A percentile compares a stretch with the other conserved stretches of the same genome.
Conservation (phyloP, 768 basidiomycete species). For the Royoungia palumana region DNA sequence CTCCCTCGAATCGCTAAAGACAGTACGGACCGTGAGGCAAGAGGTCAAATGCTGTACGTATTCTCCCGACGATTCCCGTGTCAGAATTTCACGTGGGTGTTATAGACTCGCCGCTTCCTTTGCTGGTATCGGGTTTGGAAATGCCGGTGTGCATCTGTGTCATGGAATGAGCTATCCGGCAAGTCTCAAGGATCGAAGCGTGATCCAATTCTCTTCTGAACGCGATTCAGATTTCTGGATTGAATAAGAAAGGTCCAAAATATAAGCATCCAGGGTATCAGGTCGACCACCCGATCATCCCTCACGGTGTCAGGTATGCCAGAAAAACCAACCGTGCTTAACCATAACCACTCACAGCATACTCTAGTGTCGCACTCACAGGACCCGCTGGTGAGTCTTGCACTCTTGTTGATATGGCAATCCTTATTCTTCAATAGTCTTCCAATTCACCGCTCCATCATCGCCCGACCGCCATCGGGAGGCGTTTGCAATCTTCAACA, state of each 20-base stretch:
- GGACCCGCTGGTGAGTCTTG: slow-evolving; percentile 68
- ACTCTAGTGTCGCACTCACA: slow-evolving; percentile 72
- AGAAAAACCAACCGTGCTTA: background rate
- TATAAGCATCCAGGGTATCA: slow-evolving; percentile 90
- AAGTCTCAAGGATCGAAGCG: slow-evolving; percentile 24
- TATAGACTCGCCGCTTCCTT: slow-evolving; percentile 84
- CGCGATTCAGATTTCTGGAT: slow-evolving; percentile 68
- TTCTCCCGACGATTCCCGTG: background rate
- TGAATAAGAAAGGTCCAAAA: slow-evolving; percentile 92
- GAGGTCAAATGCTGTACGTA: slow-evolving; percentile 84
- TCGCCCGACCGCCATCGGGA: slow-evolving; percentile 89
- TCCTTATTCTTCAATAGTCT: slow-evolving; percentile 47
- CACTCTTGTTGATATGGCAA: background rate
- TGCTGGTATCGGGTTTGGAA: slow-evolving; percentile 94
- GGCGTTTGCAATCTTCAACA: slow-evolving; percentile 79
- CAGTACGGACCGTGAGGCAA: slow-evolving; percentile 74
- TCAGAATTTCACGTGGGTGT: background rate
- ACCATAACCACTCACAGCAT: background rate
- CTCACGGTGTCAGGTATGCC: slow-evolving; percentile 77
- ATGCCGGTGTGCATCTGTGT: slow-evolving; percentile 88
- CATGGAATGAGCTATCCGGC: slow-evolving; percentile 90
- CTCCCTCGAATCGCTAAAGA: slow-evolving; percentile 85
- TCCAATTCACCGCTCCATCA: slow-evolving; percentile 94
- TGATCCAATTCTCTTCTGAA: background rate
- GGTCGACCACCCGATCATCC: slow-evolving; percentile 85